Conservation (phyloP, 139 green algal species). For the Eudorina sp. region DNA sequence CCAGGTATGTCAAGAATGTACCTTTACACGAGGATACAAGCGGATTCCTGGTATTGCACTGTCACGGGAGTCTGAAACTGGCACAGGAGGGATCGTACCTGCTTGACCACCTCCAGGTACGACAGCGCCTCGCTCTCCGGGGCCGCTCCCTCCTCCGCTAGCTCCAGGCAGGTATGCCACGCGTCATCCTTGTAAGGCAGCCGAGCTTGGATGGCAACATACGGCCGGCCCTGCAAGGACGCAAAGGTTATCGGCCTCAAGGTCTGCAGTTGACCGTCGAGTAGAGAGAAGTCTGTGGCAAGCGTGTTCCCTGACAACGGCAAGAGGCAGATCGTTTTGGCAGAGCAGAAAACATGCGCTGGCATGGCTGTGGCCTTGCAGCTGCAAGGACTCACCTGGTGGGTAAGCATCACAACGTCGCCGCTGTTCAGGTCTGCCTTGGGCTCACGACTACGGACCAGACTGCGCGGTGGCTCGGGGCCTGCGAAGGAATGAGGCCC, state of each 20-base stretch:
- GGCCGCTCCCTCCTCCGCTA: neutral
- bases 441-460: neutral
- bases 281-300: too few relatives aligned
- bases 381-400: slow-evolving; percentile 30
- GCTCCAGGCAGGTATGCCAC: slow-evolving; percentile 26
- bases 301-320: too few relatives aligned
- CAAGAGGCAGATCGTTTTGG: too few relatives aligned
- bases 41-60: too few relatives aligned
- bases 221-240: slow-evolving; percentile 27
- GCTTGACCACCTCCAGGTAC: slow-evolving; percentile 46
- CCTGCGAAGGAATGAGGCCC: too few relatives aligned
- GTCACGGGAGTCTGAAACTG: too few relatives aligned
- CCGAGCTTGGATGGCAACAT: neutral
- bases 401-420: slow-evolving; percentile 48
- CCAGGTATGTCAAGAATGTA: too few relatives aligned
- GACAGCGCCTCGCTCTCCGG: neutral
- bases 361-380: too few relatives aligned
- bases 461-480: neutral
- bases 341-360: too few relatives aligned
- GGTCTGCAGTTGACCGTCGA: too few relatives aligned
- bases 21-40: too few relatives aligned
- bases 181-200: slow-evolving; percentile 45
- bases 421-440: slow-evolving; percentile 33
- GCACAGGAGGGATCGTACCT: too few relatives aligned
- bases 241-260: neutral